Evolutionary conservation across 73 alveolate genomes (phyloP).

Genomic region (Paramecium biaurelia): DNA sequence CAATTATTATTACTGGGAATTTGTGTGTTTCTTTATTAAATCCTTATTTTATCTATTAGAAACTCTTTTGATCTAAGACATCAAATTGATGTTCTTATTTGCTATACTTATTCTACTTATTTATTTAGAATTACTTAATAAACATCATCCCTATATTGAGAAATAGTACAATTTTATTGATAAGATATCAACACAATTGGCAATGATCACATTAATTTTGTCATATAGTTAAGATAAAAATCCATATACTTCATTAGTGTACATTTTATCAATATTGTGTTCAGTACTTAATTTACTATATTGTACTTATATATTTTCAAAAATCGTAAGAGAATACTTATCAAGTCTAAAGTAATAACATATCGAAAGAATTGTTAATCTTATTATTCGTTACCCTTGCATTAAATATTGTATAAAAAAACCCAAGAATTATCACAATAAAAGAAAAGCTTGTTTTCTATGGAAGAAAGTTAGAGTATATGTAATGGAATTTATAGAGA

Average conservation of each 20-base stretch:
- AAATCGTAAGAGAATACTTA: neutral
- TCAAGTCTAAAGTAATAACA: neutral
- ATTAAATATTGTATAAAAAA: neutral
- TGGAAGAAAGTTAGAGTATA: neutral
- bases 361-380: neutral
- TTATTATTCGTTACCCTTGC: slow-evolving; percentile 1
- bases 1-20: neutral
- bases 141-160: neutral
- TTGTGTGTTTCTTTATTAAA: neutral
- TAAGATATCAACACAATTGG: neutral
- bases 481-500: neutral
- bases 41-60: neutral
- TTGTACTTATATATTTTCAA: neutral
- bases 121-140: neutral
- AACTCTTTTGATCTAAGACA: neutral
- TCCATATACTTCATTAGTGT: neutral
- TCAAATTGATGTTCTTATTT: neutral
- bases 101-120: neutral
- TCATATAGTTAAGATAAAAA: neutral
- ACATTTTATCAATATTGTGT: neutral
- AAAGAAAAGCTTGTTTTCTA: neutral
- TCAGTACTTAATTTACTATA: neutral
- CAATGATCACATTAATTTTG: neutral
- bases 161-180: neutral
- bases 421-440: neutral